Base-by-base conservation (phyloP, 164 flowering plant genomes). In the Kingdonia uniflora region DNA sequence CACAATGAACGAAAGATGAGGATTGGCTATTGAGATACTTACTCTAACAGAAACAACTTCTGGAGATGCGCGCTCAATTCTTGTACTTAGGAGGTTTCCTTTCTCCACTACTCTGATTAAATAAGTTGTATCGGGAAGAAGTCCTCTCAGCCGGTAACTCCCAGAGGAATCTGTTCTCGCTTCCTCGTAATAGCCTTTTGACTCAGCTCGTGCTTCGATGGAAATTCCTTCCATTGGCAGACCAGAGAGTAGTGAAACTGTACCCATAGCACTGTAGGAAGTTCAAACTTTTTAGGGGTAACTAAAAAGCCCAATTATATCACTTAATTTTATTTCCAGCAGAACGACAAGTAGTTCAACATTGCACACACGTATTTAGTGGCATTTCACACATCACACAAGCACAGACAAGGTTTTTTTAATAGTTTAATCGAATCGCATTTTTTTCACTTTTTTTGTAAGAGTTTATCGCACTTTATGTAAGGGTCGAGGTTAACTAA, bases 51-150 rank as follows among this genome's bases (percentile, higher is more conserved):
- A 39, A 63, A 82, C 70, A 54, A 71, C 74, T 65, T 80, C 85
- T 17, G 99, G 99, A 58, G 99, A 82, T 55, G 97, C 87, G 47
- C 97, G 95, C 55, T 94, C 99, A 56, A 94, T 80, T 54, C 42
- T 70, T 54, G 71, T 14, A 69, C 74, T 69, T 49, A 63, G 71
- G 44, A 57, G 57, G 24, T 74, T 81, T 60, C 75, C 77, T 70
- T 73, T 86, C 46, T 69, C 76, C 47, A 67, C 86, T 37, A 89
- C 85, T 71, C 71, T 89, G 39, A 94, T 69, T 13, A 59, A 19
- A 58, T 94, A 94, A 11, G 73, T 73, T 53, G 96, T 80, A 60
- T 81, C 75, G 38, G 99, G 99, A 41, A 69, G 74, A 38, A 94
- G 90, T 60, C 97, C 97, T 65, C 99, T 76, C 52, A 94, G 70